Evolutionary conservation across 2,329 filamentous ascomycete genomes (phyloP).

Genomic region (Fusarium circinatum): DNA sequence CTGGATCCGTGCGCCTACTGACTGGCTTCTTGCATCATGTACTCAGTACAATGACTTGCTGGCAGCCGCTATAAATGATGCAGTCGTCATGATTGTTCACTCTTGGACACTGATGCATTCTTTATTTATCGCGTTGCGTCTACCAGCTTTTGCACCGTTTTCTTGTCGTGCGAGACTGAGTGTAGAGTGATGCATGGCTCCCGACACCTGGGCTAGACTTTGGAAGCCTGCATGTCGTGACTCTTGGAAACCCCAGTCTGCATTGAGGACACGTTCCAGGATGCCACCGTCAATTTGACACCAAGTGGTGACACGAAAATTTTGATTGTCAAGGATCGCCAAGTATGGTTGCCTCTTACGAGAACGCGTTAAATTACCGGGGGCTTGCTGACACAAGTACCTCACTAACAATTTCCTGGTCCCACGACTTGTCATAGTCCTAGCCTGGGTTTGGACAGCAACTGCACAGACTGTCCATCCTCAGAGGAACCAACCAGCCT

Average conservation of each 20-base stretch:
- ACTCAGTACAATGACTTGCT: constrained; percentile 31
- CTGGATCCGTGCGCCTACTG: constrained; percentile 47
- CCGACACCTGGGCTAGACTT: neutral
- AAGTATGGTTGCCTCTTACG: constrained; percentile 44
- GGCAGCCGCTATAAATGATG: constrained; percentile 7
- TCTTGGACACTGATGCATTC: constrained; percentile 1
- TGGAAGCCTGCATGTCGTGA: neutral
- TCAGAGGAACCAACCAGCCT: constrained; percentile 33
- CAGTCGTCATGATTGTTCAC: constrained; percentile 26
- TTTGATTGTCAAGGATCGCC: constrained; percentile 46
- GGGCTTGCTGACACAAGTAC: constrained; percentile 45
- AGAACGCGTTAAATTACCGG: constrained; percentile 38
- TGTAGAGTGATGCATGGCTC: neutral
- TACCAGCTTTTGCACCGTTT: neutral
- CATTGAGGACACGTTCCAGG: constrained; percentile 37
- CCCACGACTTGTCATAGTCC: constrained; percentile 6
- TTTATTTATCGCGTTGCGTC: constrained; percentile 1
- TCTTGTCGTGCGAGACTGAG: neutral
- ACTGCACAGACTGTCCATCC: constrained; percentile 13
- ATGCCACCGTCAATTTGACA: constrained; percentile 24
- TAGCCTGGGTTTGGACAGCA: constrained; percentile 14
- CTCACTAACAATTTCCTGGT: constrained; percentile 52
- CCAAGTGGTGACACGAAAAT: constrained; percentile 47
- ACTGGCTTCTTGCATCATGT: constrained; percentile 46
- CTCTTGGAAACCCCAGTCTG: constrained; percentile 4